Evolutionary conservation across 768 basidiomycete genomes (phyloP).

Genomic region (Phlebiopsis gigantea): DNA sequence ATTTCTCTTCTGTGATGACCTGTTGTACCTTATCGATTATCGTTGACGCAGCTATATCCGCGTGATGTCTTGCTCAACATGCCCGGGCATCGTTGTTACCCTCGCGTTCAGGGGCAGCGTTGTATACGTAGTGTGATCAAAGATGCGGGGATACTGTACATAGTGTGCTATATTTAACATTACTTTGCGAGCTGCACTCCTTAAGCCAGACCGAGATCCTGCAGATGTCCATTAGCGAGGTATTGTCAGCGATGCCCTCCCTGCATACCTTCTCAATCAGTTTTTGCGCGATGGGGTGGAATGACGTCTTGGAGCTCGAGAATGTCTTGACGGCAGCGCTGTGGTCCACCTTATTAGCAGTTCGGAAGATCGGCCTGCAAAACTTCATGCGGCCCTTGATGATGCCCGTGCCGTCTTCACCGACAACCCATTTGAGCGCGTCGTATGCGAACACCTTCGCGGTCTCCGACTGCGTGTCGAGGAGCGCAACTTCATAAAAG

Average conservation of each 20-base stretch:
- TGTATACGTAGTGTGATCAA: too few relatives aligned
- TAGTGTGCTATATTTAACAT: background rate
- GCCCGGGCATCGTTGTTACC: too few relatives aligned
- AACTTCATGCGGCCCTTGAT: slow-evolving; percentile 85
- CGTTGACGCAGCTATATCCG: too few relatives aligned
- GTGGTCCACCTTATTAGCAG: slow-evolving; percentile 46
- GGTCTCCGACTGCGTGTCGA: slow-evolving; percentile 39
- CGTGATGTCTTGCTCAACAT: too few relatives aligned
- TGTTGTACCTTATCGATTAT: too few relatives aligned
- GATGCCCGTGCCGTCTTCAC: slow-evolving; percentile 47
- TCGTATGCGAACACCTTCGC: slow-evolving; percentile 46
- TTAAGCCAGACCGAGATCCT: background rate
- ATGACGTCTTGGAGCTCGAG: slow-evolving; percentile 39
- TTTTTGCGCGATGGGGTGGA: slow-evolving; percentile 75
- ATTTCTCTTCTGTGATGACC: too few relatives aligned
- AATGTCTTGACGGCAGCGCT: slow-evolving; percentile 49
- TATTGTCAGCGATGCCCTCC: too few relatives aligned
- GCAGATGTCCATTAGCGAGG: background rate
- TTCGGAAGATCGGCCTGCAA: slow-evolving; percentile 64
- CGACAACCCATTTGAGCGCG: slow-evolving; percentile 67
- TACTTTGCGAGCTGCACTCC: too few relatives aligned
- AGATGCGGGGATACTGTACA: too few relatives aligned
- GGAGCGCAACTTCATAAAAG: slow-evolving; percentile 70
- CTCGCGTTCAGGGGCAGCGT: too few relatives aligned
- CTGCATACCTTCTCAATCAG: slow-evolving; percentile 67